Evolutionary conservation across 2,329 filamentous ascomycete species (phyloP).

Genomic region (Colletotrichum siamense): DNA sequence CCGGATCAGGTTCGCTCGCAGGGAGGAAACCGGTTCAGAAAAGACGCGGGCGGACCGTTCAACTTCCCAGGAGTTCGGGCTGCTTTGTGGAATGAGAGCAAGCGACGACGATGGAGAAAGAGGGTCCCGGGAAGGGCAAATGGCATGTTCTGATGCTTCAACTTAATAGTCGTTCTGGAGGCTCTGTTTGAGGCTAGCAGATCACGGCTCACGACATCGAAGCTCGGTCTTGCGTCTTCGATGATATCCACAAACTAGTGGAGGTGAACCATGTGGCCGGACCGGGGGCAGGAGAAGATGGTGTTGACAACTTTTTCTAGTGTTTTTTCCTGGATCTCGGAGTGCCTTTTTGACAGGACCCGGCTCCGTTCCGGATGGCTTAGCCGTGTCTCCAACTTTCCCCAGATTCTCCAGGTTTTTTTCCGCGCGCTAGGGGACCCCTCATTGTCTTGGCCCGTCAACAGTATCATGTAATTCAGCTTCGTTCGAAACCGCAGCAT

Average conservation of each 20-base stretch:
- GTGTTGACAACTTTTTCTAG: conserved; percentile 6
- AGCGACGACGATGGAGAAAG: neutral
- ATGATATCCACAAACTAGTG: conserved; percentile 21
- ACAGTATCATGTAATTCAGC: neutral
- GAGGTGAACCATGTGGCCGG: conserved; percentile 17
- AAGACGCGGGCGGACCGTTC: neutral
- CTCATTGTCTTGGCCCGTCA: neutral
- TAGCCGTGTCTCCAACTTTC: conserved; percentile 7
- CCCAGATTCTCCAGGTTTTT: conserved; percentile 8
- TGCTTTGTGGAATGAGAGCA: neutral
- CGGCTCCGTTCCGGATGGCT: conserved; percentile 4
- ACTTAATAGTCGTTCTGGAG: conserved; percentile 16
- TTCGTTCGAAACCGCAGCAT: neutral
- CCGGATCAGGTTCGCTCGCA: neutral
- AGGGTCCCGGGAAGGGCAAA: neutral
- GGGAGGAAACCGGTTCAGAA: neutral
- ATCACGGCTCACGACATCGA: conserved; percentile 19
- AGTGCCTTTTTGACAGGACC: neutral
- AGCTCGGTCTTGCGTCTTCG: conserved; percentile 21
- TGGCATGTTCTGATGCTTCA: neutral
- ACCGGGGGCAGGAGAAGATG: conserved; percentile 12
- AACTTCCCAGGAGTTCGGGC: neutral
- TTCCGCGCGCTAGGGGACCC: conserved; percentile 1
- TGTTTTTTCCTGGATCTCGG: neutral
- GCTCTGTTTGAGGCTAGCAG: conserved; percentile 15